These are phyloP conservation scores for Rhododendron vialii DNA, from an alignment of 148 eudicot genomes.

Conservation along the genomic window DNA sequence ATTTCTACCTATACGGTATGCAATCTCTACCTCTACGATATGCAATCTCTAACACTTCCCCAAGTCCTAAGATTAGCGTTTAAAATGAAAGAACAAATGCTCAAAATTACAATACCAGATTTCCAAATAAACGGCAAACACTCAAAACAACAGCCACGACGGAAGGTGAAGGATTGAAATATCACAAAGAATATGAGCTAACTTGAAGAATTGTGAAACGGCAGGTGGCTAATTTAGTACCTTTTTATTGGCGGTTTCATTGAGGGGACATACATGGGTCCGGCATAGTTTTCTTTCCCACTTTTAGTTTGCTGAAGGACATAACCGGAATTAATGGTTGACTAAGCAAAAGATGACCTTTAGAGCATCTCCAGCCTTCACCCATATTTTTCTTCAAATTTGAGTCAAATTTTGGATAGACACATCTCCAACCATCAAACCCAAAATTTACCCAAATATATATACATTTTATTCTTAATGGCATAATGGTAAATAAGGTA, in stretches of 20 bases:
- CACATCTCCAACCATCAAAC: too few species aligned
- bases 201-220: neutral
- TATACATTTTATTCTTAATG: too few species aligned
- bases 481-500: too few species aligned
- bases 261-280: neutral
- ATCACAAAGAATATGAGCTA: neutral
- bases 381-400: too few species aligned
- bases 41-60: neutral
- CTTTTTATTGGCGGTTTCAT: too few species aligned
- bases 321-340: neutral
- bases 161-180: neutral
- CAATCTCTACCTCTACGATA: too few species aligned
- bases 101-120: neutral
- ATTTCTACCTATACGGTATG: constrained; percentile 23
- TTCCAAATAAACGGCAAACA: neutral
- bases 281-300: neutral
- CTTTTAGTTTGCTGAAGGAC: neutral
- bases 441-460: too few species aligned
- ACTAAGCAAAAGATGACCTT: too few species aligned
- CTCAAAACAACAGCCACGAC: neutral
- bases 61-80: neutral
- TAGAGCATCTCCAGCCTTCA: too few species aligned
- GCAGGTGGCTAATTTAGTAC: neutral
- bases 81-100: neutral
- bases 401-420: too few species aligned